Evolutionary conservation across 2,329 filamentous ascomycete genomes (phyloP).

Genomic region (Ophiostoma triangulosporum): DNA sequence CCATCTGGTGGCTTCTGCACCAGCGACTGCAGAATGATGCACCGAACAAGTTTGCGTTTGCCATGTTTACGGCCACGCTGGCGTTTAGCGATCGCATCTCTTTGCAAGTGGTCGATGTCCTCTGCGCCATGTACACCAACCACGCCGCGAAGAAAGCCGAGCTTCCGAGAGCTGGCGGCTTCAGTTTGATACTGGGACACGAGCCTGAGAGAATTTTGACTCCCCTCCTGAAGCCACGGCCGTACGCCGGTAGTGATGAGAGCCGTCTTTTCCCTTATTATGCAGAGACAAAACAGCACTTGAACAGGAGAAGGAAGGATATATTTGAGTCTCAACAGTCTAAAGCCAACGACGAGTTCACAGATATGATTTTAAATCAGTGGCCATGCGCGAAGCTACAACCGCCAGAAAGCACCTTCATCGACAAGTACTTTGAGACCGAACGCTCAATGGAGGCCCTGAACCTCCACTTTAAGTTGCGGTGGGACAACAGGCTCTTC

Average conservation of each 20-base stretch:
- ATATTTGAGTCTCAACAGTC: background rate
- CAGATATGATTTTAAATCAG: background rate
- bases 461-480: background rate
- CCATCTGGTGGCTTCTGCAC: background rate
- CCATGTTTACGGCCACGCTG: background rate
- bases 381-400: background rate
- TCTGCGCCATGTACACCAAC: background rate
- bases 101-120: background rate
- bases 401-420: background rate
- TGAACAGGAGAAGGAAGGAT: background rate
- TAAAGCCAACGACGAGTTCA: background rate
- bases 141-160: background rate
- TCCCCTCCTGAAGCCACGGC: background rate
- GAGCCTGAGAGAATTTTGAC: too few species aligned
- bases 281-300: background rate
- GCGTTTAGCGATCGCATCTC: background rate
- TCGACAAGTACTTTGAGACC: background rate
- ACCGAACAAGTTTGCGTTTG: background rate
- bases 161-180: background rate
- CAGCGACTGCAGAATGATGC: background rate
- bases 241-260: background rate
- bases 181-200: background rate
- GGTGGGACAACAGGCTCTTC: constrained; percentile 1
- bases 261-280: background rate
- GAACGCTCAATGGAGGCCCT: background rate